Evolutionary conservation across 225 moss, liverwort and hornwort species (phyloP).

Genomic region (Physcomitrium patens): DNA sequence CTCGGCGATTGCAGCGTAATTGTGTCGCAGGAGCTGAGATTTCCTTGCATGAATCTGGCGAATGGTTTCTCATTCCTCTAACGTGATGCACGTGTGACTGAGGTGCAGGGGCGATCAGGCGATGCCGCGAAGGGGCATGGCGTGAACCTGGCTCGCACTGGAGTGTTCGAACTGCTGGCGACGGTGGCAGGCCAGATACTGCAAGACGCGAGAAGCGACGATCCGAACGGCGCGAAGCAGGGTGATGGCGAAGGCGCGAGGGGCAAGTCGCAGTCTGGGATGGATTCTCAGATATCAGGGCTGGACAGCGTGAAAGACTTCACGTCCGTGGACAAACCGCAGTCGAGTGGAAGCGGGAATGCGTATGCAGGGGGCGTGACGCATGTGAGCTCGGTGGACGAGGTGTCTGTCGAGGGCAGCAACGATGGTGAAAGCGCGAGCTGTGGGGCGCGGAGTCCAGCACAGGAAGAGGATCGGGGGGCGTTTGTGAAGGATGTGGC

Average conservation of each 20-base stretch:
- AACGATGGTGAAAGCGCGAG: constrained; percentile 36
- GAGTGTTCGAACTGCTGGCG: constrained; percentile 63
- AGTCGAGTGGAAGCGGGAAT: constrained; percentile 19
- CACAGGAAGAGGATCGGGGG: constrained; percentile 44
- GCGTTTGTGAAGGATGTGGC: constrained; percentile 43
- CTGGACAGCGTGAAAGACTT: constrained; percentile 49
- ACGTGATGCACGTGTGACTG: neutral
- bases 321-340: constrained; percentile 48
- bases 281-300: constrained; percentile 53
- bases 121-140: constrained; percentile 53
- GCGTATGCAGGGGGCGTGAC: constrained; percentile 21
- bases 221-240: constrained; percentile 32
- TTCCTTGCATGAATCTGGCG: neutral
- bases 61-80: neutral
- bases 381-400: constrained; percentile 27
- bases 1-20: neutral
- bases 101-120: constrained; percentile 53
- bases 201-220: constrained; percentile 56
- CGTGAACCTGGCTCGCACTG: constrained; percentile 42
- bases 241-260: constrained; percentile 30
- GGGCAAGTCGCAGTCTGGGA: constrained; percentile 46
- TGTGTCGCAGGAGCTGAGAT: neutral
- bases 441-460: constrained; percentile 43
- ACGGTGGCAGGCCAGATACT: constrained; percentile 69
- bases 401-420: constrained; percentile 32